Percentiles rank a stretch among this genome's conserved stretches.
phyloP scores from a whole-genome alignment of 768 basidiomycete species.

The Amanita molliuscula region DNA sequence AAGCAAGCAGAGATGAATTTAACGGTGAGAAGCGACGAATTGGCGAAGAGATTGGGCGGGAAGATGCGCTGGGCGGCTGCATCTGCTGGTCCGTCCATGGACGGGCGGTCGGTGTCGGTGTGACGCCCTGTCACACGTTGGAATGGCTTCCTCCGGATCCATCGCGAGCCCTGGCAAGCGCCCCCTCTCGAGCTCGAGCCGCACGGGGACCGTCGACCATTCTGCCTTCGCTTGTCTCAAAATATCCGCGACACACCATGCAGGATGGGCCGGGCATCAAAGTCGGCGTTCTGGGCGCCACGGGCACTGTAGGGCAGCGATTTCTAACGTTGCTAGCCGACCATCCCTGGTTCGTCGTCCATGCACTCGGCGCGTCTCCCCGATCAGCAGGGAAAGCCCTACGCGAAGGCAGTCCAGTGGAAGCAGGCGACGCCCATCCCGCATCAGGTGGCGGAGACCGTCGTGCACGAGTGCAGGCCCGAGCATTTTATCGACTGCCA shows the following conservation, averaged over 20 bases:
- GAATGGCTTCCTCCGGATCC: background rate
- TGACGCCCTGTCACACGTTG: background rate
- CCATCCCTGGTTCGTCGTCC: slow-evolving; percentile 87
- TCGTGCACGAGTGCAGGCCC: slow-evolving; percentile 70
- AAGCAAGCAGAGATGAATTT: slow-evolving; percentile 82
- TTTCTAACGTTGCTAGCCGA: slow-evolving; percentile 81
- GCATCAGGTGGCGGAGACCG: slow-evolving; percentile 39
- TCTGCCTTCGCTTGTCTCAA: slow-evolving; percentile 18
- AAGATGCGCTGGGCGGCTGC: slow-evolving; percentile 53
- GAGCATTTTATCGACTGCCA: slow-evolving; percentile 72
- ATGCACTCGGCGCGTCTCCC: slow-evolving; percentile 81
- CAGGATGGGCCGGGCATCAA: slow-evolving; percentile 18
- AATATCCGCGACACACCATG: slow-evolving; percentile 26
- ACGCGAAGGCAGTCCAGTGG: slow-evolving; percentile 70
- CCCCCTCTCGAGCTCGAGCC: slow-evolving; percentile 15
- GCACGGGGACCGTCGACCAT: slow-evolving; percentile 10
- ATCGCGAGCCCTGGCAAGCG: slow-evolving; percentile 6
- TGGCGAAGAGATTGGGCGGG: slow-evolving; percentile 54
- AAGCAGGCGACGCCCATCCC: slow-evolving; percentile 82
- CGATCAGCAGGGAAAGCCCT: slow-evolving; percentile 81
- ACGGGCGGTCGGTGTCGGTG: no score
- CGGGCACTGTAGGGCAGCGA: slow-evolving; percentile 92
- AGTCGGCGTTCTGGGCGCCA: slow-evolving; percentile 81
- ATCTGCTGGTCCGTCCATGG: slow-evolving; percentile 43
- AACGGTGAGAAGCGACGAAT: slow-evolving; percentile 49